Conservation (phyloP, 2,329 filamentous ascomycete species). For the Fusarium sp. region DNA sequence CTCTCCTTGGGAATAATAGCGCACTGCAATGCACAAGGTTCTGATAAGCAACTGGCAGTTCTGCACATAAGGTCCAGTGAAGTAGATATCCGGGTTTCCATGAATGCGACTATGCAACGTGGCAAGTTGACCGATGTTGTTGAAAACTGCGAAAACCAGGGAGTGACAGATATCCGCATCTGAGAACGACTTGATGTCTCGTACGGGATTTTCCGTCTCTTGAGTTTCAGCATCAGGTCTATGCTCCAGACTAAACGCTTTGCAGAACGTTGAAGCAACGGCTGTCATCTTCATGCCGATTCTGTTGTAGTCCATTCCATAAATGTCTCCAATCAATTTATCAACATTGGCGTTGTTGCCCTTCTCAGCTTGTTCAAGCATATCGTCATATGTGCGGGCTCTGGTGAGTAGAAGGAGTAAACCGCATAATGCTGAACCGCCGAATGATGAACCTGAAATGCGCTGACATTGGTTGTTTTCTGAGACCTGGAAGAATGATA, state of each 20-base stretch:
- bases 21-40: slow-evolving; percentile 63
- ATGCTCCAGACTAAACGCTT: slow-evolving; percentile 91
- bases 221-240: slow-evolving; percentile 77
- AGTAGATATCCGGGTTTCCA: slow-evolving; percentile 92
- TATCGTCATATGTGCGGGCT: slow-evolving; percentile 93
- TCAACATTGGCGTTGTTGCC: slow-evolving; percentile 95
- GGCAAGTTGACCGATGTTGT: slow-evolving; percentile 98
- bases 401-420: slow-evolving; percentile 91
- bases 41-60: slow-evolving; percentile 97
- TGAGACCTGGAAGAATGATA: slow-evolving; percentile 96
- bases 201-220: slow-evolving; percentile 67
- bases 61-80: slow-evolving; percentile 95
- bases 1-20: slow-evolving; percentile 22
- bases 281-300: slow-evolving; percentile 95
- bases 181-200: slow-evolving; percentile 65
- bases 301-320: slow-evolving; percentile 93
- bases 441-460: slow-evolving; percentile 92
- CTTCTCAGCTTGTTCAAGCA: slow-evolving; percentile 87
- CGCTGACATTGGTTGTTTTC: slow-evolving; percentile 85
- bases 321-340: slow-evolving; percentile 97
- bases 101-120: slow-evolving; percentile 96
- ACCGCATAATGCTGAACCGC: slow-evolving; percentile 95
- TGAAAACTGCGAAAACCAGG: slow-evolving; percentile 92
- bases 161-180: slow-evolving; percentile 88
- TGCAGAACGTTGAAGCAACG: slow-evolving; percentile 95